Conservation (phyloP, 345 rosid genomes). For the Garcia nutans region DNA sequence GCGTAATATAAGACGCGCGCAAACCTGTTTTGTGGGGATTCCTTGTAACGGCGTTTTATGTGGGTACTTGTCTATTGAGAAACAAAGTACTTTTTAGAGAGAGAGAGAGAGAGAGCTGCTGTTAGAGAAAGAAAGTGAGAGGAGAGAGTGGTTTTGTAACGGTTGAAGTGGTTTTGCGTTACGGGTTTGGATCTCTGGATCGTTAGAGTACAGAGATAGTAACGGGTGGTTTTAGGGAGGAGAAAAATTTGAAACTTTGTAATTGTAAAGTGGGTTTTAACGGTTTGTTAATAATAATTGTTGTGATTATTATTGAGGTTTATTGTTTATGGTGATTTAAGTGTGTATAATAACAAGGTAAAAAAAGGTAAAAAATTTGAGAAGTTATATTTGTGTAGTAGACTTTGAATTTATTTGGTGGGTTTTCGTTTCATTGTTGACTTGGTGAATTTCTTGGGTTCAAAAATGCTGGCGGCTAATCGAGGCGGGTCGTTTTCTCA, state of each 20-base stretch:
- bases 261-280: background rate
- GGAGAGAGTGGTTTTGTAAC: slow-evolving; percentile 33
- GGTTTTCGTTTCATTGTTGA: slow-evolving; percentile 1
- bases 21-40: slow-evolving; percentile 29
- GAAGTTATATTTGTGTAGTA: background rate
- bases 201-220: slow-evolving; percentile 26
- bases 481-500: slow-evolving; percentile 46
- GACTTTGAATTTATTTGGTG: slow-evolving; percentile 3
- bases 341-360: slow-evolving; percentile 19
- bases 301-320: slow-evolving; percentile 20
- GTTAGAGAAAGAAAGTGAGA: slow-evolving; percentile 17
- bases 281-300: slow-evolving; percentile 9
- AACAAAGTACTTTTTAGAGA: background rate
- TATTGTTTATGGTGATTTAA: slow-evolving; percentile 15
- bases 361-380: slow-evolving; percentile 11
- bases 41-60: slow-evolving; percentile 40
- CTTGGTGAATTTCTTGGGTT: slow-evolving; percentile 8
- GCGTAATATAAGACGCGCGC: slow-evolving; percentile 48
- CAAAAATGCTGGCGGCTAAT: slow-evolving; percentile 44
- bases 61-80: slow-evolving; percentile 3
- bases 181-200: slow-evolving; percentile 39
- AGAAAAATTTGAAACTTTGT: slow-evolving; percentile 12
- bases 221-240: slow-evolving; percentile 19
- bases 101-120: slow-evolving; percentile 15
- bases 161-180: slow-evolving; percentile 39